Evolutionary conservation across 176 grass and related monocot species (phyloP).

Genomic region (Leersia perrieri): DNA sequence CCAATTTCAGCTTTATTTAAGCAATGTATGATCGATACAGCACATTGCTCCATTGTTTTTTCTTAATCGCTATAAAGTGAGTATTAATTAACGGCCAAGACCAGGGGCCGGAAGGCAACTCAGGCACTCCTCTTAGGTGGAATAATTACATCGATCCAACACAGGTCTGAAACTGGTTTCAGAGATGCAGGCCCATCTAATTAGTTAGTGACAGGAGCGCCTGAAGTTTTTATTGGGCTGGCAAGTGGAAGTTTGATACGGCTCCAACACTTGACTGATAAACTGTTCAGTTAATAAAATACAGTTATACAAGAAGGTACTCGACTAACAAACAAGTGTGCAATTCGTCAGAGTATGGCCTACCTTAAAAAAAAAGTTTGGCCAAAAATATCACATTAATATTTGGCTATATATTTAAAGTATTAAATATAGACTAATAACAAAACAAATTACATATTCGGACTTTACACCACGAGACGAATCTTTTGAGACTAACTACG

Average conservation of each 20-base stretch:
- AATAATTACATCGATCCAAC: neutral
- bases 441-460: no score
- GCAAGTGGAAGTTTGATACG: neutral
- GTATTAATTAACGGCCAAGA: neutral
- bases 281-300: neutral
- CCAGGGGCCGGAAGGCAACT: neutral
- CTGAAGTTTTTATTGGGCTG: neutral
- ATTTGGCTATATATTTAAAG: no score
- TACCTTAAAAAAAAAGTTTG: no score
- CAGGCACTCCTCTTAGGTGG: neutral
- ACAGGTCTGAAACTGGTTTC: neutral
- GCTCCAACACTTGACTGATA: neutral
- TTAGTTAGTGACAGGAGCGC: neutral
- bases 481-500: no score
- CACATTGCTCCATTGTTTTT: neutral
- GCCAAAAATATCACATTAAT: no score
- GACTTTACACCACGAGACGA: no score
- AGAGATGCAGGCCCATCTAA: neutral
- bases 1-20: conserved; percentile 25
- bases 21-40: neutral
- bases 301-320: neutral
- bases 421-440: no score
- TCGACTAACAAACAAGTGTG: neutral
- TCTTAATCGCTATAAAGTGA: neutral
- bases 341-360: conserved; percentile 32